Evolutionary conservation across 2,329 filamentous ascomycete genomes (phyloP).

Genomic region (Cladosporium sp.): DNA sequence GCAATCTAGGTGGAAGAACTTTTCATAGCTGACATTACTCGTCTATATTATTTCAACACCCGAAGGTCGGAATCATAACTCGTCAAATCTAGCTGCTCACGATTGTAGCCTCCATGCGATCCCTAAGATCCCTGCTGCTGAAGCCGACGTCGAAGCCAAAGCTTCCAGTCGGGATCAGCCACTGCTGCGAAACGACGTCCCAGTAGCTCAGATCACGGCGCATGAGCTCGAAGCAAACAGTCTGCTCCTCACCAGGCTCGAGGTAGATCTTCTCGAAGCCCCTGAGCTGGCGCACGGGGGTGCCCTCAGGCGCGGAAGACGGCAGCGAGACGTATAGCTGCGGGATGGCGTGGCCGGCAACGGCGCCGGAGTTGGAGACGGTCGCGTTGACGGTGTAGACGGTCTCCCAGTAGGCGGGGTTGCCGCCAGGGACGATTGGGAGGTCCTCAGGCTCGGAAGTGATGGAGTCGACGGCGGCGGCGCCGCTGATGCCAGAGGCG

Average conservation of each 20-base stretch:
- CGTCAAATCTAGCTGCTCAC: neutral
- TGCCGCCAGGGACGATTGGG: constrained; percentile 16
- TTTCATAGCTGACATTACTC: neutral
- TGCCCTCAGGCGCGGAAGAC: constrained; percentile 31
- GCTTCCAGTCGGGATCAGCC: constrained; percentile 24
- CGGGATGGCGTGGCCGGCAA: constrained; percentile 44
- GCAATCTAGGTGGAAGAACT: no score
- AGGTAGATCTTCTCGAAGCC: constrained; percentile 37
- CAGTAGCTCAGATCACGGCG: constrained; percentile 39
- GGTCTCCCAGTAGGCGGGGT: constrained; percentile 46
- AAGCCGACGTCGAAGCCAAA: constrained; percentile 9
- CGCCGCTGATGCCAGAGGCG: constrained; percentile 29
- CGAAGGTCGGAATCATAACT: neutral
- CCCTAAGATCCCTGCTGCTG: constrained; percentile 8
- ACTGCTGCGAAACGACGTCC: constrained; percentile 36
- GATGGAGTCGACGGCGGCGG: constrained; percentile 23
- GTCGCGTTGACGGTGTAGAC: constrained; percentile 48
- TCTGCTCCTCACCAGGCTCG: constrained; percentile 16
- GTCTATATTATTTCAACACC: neutral
- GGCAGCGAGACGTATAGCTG: constrained; percentile 51
- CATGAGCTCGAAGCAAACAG: constrained; percentile 35
- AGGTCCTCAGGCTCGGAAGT: constrained; percentile 14
- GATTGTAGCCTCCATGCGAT: constrained; percentile 6
- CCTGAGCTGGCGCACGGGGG: constrained; percentile 23
- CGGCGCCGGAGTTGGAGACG: constrained; percentile 47